These are phyloP conservation scores for Massarina eburnea DNA, from an alignment of 2,329 filamentous ascomycete species.

Conservation along the genomic window DNA sequence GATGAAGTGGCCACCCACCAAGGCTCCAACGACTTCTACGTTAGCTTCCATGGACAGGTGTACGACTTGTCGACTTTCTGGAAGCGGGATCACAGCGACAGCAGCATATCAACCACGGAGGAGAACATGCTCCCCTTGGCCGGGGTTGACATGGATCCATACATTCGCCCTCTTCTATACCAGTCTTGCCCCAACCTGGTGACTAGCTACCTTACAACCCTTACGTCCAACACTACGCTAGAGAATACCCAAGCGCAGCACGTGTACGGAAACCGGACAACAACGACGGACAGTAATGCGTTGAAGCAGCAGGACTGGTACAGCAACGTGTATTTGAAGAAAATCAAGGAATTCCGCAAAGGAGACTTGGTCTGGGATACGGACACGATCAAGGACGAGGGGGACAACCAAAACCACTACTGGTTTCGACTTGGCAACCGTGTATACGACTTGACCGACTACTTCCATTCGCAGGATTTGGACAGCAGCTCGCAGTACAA, in stretches of 20 bases:
- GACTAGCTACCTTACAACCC: constrained; percentile 55
- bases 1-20: constrained; percentile 71
- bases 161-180: constrained; percentile 78
- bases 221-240: constrained; percentile 68
- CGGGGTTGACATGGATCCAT: constrained; percentile 77
- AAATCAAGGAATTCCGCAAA: constrained; percentile 83
- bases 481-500: constrained; percentile 60
- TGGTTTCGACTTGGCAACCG: constrained; percentile 79
- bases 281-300: constrained; percentile 54
- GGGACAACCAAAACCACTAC: constrained; percentile 65
- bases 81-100: constrained; percentile 81
- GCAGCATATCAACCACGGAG: constrained; percentile 57
- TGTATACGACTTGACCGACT: constrained; percentile 90
- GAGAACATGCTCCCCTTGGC: constrained; percentile 74
- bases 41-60: constrained; percentile 82
- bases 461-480: constrained; percentile 74
- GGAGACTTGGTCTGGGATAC: constrained; percentile 77
- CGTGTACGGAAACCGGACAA: constrained; percentile 64
- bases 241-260: constrained; percentile 63
- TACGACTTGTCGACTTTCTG: constrained; percentile 93
- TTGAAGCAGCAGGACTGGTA: constrained; percentile 77
- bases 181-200: constrained; percentile 75
- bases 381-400: constrained; percentile 63
- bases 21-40: constrained; percentile 77
- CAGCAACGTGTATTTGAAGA: constrained; percentile 68